These are phyloP conservation scores for Venturia carpophila DNA, from an alignment of 2,329 filamentous ascomycete species.

Conservation along the genomic window DNA sequence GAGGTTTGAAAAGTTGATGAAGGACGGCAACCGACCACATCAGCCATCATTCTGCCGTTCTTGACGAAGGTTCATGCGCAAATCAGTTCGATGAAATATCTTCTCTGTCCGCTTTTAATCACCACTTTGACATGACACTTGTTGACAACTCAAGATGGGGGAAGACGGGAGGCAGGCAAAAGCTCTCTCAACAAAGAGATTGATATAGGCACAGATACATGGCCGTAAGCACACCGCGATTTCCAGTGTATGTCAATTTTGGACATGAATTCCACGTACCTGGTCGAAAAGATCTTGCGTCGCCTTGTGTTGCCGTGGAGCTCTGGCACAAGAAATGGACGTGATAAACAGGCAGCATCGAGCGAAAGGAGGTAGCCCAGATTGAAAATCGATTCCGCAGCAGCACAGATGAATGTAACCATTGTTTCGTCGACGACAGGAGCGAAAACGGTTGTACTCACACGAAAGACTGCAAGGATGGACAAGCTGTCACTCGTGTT, in stretches of 20 bases:
- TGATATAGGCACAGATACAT: not conserved
- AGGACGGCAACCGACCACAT: not conserved
- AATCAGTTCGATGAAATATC: not conserved
- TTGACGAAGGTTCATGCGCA: not conserved
- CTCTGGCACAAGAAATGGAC: not conserved
- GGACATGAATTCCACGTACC: not conserved
- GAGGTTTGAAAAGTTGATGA: not conserved
- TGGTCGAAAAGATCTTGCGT: constrained; percentile 10
- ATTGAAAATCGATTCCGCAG: not conserved
- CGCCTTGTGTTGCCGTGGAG: not conserved
- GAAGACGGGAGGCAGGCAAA: not conserved
- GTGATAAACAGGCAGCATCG: not conserved
- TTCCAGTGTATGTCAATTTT: not conserved
- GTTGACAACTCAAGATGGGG: not conserved
- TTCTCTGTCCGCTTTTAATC: not conserved
- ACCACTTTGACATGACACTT: not conserved
- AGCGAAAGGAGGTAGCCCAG: not conserved
- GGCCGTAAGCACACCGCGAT: not conserved
- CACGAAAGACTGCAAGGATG: constrained; percentile 3
- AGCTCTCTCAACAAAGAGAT: not conserved
- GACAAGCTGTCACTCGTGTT: constrained; percentile 1
- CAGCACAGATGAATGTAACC: not conserved
- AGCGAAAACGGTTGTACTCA: not conserved
- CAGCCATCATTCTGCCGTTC: not conserved
- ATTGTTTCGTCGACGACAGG: not conserved